Conservation (phyloP, 2,329 filamentous ascomycete species). For the Bretziella fagacearum region DNA sequence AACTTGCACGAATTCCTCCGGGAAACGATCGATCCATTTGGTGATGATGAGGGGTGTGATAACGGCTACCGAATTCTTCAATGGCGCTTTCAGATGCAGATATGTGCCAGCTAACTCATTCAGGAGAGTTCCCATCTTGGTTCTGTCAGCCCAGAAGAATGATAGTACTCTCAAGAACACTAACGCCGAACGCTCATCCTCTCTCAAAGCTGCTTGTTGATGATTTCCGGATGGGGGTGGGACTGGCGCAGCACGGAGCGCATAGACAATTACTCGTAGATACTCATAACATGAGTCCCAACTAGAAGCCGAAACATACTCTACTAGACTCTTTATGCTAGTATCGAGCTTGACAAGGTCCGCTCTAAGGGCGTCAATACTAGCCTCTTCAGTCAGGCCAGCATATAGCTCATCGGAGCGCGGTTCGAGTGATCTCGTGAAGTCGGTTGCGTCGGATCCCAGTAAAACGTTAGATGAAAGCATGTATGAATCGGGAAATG, state of each 20-base stretch:
- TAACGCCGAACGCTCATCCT: constrained; percentile 36
- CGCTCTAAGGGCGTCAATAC: constrained; percentile 8
- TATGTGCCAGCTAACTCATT: constrained; percentile 52
- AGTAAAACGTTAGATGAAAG: constrained; percentile 41
- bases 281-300: constrained; percentile 45
- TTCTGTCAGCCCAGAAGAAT: constrained; percentile 46
- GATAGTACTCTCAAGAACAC: constrained; percentile 41
- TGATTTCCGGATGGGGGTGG: not conserved
- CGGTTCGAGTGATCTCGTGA: constrained; percentile 8
- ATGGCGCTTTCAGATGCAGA: constrained; percentile 45
- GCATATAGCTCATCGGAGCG: constrained; percentile 11
- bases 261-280: constrained; percentile 35
- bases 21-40: constrained; percentile 48
- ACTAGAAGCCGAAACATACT: constrained; percentile 48
- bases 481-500: constrained; percentile 39
- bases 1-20: constrained; percentile 45
- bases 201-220: constrained; percentile 20
- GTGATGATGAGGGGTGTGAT: constrained; percentile 46
- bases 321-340: constrained; percentile 38
- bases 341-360: constrained; percentile 31
- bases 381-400: constrained; percentile 8
- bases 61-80: constrained; percentile 46
- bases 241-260: constrained; percentile 23
- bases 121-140: constrained; percentile 43
- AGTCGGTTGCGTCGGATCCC: constrained; percentile 17